Conservation (phyloP, 2,329 filamentous ascomycete species). For the Coleophoma crateriformis region DNA sequence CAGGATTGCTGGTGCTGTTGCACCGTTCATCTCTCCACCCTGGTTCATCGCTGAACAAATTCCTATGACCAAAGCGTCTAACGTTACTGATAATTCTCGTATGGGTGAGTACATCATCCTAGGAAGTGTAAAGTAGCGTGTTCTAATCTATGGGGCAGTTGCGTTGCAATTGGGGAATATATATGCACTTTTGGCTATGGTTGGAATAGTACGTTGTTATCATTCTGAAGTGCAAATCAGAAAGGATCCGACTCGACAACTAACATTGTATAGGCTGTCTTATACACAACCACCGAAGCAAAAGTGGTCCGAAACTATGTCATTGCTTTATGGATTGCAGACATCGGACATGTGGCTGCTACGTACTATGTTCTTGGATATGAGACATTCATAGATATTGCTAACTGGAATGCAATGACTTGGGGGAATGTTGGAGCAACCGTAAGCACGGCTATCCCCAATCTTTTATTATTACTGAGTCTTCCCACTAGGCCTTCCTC, state of each 20-base stretch:
- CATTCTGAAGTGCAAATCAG: neutral
- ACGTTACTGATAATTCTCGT: slow-evolving; percentile 29
- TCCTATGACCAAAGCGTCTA: slow-evolving; percentile 28
- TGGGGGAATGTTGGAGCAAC: slow-evolving; percentile 69
- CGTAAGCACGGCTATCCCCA: slow-evolving; percentile 30
- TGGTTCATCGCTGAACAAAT: slow-evolving; percentile 63
- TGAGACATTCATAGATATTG: slow-evolving; percentile 45
- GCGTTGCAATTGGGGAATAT: slow-evolving; percentile 65
- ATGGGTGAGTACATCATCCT: slow-evolving; percentile 9
- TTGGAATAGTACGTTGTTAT: slow-evolving; percentile 24
- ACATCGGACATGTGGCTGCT: slow-evolving; percentile 62
- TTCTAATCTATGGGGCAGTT: slow-evolving; percentile 40
- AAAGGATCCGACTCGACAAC: neutral
- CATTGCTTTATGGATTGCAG: slow-evolving; percentile 56
- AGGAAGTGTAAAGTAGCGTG: neutral
- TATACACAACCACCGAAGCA: slow-evolving; percentile 59
- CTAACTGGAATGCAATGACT: slow-evolving; percentile 62
- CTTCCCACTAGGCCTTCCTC: slow-evolving; percentile 38
- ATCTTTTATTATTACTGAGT: neutral
- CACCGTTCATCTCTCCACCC: slow-evolving; percentile 47
- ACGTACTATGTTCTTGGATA: slow-evolving; percentile 54
- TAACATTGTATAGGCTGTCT: slow-evolving; percentile 49
- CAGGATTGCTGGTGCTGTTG: slow-evolving; percentile 55
- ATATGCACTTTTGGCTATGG: slow-evolving; percentile 59
- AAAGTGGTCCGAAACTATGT: slow-evolving; percentile 64